phyloP scores from a whole-genome alignment of 1,284 basidiomycete genomes.

The Puccinia horiana region DNA sequence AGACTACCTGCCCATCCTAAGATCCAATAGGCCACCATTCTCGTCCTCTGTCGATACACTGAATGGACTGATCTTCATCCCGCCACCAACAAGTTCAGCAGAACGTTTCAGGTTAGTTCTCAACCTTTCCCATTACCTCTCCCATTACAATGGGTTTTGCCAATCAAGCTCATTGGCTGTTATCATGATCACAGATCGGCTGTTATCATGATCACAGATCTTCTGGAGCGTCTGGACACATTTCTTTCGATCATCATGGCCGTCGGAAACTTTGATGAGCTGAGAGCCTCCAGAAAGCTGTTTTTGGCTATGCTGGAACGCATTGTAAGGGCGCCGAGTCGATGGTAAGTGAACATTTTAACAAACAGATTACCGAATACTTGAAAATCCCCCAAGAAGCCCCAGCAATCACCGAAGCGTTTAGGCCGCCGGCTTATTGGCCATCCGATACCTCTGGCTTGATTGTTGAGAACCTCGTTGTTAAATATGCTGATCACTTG shows the following conservation, averaged over 20 bases:
- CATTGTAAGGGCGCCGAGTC: constrained; percentile 59
- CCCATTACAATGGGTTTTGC: constrained; percentile 45
- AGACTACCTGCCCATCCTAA: constrained; percentile 85
- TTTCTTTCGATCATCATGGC: constrained; percentile 75
- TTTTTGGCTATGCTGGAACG: constrained; percentile 60
- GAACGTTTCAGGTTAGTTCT: constrained; percentile 67
- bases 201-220: constrained; percentile 63
- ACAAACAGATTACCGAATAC: constrained; percentile 56
- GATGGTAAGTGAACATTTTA: constrained; percentile 38
- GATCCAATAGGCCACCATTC: constrained; percentile 89
- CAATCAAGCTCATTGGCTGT: constrained; percentile 52
- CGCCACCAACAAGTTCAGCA: constrained; percentile 68
- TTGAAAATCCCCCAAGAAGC: constrained; percentile 54
- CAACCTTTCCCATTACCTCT: too few relatives aligned
- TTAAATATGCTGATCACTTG: constrained; percentile 54
- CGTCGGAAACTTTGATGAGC: constrained; percentile 34
- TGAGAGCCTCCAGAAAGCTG: constrained; percentile 42
- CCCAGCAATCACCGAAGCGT: constrained; percentile 26
- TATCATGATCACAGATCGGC: too few relatives aligned
- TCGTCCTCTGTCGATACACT: constrained; percentile 93
- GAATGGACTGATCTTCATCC: constrained; percentile 94
- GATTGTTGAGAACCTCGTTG: constrained; percentile 52
- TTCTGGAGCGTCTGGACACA: constrained; percentile 82
- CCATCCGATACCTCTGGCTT: constrained; percentile 43
- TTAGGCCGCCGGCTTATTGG: constrained; percentile 49